Base-by-base conservation (phyloP, 2,329 filamentous ascomycete genomes). In the Triangularia setosa region DNA sequence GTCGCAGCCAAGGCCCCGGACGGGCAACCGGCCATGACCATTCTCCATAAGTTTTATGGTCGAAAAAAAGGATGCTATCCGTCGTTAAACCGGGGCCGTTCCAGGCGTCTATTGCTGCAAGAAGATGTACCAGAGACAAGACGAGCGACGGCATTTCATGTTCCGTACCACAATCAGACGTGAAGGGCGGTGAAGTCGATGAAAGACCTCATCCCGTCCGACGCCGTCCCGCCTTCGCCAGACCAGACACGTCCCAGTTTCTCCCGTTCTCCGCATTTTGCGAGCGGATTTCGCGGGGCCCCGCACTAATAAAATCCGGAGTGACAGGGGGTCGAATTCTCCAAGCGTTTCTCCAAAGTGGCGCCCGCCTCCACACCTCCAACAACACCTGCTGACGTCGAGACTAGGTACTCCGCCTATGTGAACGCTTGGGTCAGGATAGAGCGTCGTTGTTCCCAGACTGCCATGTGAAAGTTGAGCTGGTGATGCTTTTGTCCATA, bases 211-310 rank as follows among this genome's bases (percentile, higher is more conserved):
- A 58, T 27, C 60, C 48, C 27, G 23, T 27, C 58, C 58, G 21
- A 33, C 25, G 28, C 44, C 16, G 25, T 55, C 54, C 59, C 59
- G 33, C 44, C 44, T 4, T 8, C 48, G 18, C 52, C 25, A 55
- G 21, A 4, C 52, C 52, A 28, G 52, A 16, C 52, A 55, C 40
- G 35, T 58, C 53, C 44, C 25, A 44, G 48, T 52, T 35, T 53
- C n/a, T 65, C 56, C 63, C 52, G 53, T 65, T 65, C 64, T 65
- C 64, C 64, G 64, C 64, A 65, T 55, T 63, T 33, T 58, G 14
- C 28, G 48, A 53, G 52, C 16, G 21, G 52, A 55, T 28, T 24
- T 59, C 65, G 57, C 58, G 63, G 61, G 52, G 55, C 30, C 56
- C 62, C 61, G 27, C 30, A 53, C 54, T 48, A 23, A 48, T 48